Evolutionary conservation across 106 monocot genomes (phyloP).

Genomic region (Gastrodia elata): DNA sequence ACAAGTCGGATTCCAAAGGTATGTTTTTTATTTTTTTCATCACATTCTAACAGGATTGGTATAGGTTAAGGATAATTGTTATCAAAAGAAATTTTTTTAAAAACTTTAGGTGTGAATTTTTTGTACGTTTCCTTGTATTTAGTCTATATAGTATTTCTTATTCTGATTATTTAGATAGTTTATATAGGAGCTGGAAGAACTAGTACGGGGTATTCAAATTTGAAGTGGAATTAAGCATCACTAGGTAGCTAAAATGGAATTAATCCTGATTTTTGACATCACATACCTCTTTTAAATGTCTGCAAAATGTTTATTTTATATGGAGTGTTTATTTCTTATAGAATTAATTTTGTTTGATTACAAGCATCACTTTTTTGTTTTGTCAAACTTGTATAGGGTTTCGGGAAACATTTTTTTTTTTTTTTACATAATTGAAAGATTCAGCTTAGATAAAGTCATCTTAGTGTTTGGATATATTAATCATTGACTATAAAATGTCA

Average conservation of each 20-base stretch:
- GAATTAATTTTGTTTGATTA: neutral
- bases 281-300: neutral
- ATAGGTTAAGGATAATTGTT: neutral
- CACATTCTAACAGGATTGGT: neutral
- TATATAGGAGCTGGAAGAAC: neutral
- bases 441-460: too few relatives aligned
- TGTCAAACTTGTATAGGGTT: neutral
- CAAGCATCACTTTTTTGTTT: neutral
- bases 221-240: neutral
- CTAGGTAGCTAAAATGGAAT: neutral
- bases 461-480: too few relatives aligned
- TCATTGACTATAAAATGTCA: too few relatives aligned
- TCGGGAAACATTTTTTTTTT: neutral
- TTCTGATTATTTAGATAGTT: neutral
- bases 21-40: conserved; percentile 10
- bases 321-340: neutral
- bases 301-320: neutral
- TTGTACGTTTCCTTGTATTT: neutral
- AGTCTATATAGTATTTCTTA: neutral
- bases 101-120: neutral
- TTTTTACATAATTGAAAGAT: too few relatives aligned
- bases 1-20: conserved; percentile 78
- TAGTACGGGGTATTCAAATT: neutral
- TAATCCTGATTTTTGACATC: neutral
- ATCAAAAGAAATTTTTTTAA: neutral